phyloP scores from a whole-genome alignment of 768 basidiomycete genomes.

The Termitomyces sp. region DNA sequence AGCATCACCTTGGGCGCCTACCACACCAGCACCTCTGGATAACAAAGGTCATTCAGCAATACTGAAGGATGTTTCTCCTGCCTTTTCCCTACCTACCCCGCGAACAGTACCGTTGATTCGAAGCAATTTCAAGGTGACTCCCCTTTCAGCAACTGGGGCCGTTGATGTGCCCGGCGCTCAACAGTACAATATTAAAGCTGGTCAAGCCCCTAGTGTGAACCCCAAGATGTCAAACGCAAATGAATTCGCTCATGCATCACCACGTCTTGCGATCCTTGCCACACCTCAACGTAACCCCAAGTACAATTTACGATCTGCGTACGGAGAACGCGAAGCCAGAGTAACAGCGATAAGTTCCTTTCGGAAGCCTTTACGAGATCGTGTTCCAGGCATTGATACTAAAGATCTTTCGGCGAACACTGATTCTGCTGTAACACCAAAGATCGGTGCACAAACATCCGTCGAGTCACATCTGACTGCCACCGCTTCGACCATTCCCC shows the following conservation, averaged over 20 bases:
- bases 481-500: slow-evolving; percentile 10
- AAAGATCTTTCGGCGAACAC: not conserved
- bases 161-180: slow-evolving; percentile 13
- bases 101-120: slow-evolving; percentile 29
- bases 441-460: not conserved
- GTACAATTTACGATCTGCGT: slow-evolving; percentile 73
- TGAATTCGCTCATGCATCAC: slow-evolving; percentile 15
- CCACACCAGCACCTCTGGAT: not conserved
- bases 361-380: slow-evolving; percentile 2
- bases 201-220: slow-evolving; percentile 11
- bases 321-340: slow-evolving; percentile 73
- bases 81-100: slow-evolving; percentile 21
- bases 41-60: not conserved
- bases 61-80: slow-evolving; percentile 13
- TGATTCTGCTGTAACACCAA: slow-evolving; percentile 5
- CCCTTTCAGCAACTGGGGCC: slow-evolving; percentile 23
- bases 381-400: not conserved
- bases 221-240: slow-evolving; percentile 9
- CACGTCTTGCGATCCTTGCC: slow-evolving; percentile 27
- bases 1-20: slow-evolving; percentile 7
- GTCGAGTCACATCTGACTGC: slow-evolving; percentile 7
- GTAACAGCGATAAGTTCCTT: slow-evolving; percentile 72
- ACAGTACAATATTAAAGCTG: slow-evolving; percentile 19
- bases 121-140: slow-evolving; percentile 26
- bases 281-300: slow-evolving; percentile 43